Evolutionary conservation across 441 rosid genomes (phyloP).

Genomic region (Manihot esculenta): DNA sequence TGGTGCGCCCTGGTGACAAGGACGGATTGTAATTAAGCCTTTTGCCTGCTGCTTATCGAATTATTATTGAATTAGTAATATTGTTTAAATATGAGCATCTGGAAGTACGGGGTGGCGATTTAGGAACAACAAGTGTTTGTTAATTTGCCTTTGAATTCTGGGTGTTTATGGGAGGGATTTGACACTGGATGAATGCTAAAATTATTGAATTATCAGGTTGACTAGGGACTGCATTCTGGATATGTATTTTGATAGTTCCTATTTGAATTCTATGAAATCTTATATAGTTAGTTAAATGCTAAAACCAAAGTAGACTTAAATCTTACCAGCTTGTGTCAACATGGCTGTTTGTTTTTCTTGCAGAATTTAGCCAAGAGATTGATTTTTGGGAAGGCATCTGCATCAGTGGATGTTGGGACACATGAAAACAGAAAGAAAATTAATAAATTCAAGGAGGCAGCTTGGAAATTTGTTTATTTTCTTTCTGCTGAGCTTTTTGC

Average conservation of each 20-base stretch:
- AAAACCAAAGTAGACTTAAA: not conserved
- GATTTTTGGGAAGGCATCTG: conserved; percentile 47
- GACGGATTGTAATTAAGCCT: no score
- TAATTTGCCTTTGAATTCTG: no score
- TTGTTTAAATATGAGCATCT: no score
- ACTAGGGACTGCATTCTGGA: not conserved
- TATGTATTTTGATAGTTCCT: not conserved
- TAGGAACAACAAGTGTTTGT: no score
- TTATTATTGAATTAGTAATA: no score
- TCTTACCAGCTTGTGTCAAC: conserved; percentile 9
- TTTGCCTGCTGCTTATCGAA: no score
- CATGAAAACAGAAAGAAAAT: conserved; percentile 46
- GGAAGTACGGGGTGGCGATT: no score
- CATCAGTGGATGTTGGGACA: conserved; percentile 20
- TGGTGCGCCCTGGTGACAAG: not conserved
- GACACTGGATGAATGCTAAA: no score
- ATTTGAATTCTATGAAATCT: not conserved
- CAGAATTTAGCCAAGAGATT: conserved; percentile 60
- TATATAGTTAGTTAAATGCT: not conserved
- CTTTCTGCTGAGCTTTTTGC: conserved; percentile 70
- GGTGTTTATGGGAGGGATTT: no score
- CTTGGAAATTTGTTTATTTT: conserved; percentile 82
- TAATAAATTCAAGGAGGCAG: conserved; percentile 78
- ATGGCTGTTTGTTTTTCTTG: conserved; percentile 16
- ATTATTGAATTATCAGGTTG: no score